Evolutionary conservation across 768 basidiomycete species (phyloP), one percentile per base, ranked within the genome.

Genomic region (Daedaleopsis sinensis): DNA sequence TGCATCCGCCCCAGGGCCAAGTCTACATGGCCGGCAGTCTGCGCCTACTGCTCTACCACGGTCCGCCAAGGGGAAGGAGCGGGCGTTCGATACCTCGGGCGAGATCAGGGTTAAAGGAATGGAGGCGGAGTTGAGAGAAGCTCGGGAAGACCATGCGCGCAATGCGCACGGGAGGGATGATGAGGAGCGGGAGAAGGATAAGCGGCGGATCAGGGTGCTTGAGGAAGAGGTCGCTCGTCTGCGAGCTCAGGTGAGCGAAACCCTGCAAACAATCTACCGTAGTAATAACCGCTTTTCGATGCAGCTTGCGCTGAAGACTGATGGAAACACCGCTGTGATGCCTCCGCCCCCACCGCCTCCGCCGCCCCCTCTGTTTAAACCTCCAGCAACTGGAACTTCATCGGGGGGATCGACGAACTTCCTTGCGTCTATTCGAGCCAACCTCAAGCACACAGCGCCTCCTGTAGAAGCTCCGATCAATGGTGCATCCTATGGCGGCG

Each of bases 381-480:
- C 55, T 5, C 42, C 24, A n/a, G 67, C 78, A 9, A 7, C 55
- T 2, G 44, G 39, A 7, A n/a, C 57, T 5, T 52, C 58, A 4
- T 32, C 43, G 61, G 67, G 68, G 67, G 62, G 68, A 56, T 58
- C 76, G 38, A 64, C 70, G 0, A 47, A 70, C 10, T 79, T 87
- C 44, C 88, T 90, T 57, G 75, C 80, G 3, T 76, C 80, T 23
- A 86, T 84, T 3, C 86, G 91, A 3, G 87, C 91, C n/a, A 78
- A 84, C 15, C 78, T 93, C 21, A 88, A 86, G 53, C 84, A 79
- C 27, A 80, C 81, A 6, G 79, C 76, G 1, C 68, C 76, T 1
- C 89, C 90, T 0, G 75, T 81, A 18, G 90, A 91, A 71, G 84
- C 84, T 0, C 87, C 90, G 0, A 91, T 91, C 56, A 90, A 89